These are phyloP conservation scores for Candida xyloterini DNA, from an alignment of 805 yeast species.

Conservation along the genomic window DNA sequence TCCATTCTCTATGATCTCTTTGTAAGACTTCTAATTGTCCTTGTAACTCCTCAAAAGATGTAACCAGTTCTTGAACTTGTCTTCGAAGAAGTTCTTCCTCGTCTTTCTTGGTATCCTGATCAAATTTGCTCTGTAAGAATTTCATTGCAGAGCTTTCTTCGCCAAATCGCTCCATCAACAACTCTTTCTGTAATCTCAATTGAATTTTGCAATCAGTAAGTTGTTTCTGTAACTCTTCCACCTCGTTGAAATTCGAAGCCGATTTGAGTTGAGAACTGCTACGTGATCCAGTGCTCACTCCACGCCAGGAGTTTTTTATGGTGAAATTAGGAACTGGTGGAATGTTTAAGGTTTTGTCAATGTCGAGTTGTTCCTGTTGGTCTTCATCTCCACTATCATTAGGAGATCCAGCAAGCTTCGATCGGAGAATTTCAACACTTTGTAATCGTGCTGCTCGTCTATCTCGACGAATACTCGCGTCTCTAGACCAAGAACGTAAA, in stretches of 20 bases:
- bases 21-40: constrained; percentile 17
- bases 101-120: background rate
- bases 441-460: constrained; percentile 18
- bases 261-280: constrained; percentile 7
- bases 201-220: constrained; percentile 35
- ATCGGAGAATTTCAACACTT: constrained; percentile 14
- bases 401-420: constrained; percentile 22
- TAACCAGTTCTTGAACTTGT: constrained; percentile 21
- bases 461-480: constrained; percentile 18
- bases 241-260: constrained; percentile 18
- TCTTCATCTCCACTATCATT: constrained; percentile 12
- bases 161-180: constrained; percentile 25
- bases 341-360: constrained; percentile 18
- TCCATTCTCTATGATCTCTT: constrained; percentile 17
- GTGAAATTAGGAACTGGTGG: constrained; percentile 18
- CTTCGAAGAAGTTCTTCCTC: constrained; percentile 10
- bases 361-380: constrained; percentile 15
- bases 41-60: constrained; percentile 18
- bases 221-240: constrained; percentile 29
- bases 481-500: constrained; percentile 10
- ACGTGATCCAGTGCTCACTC: constrained; percentile 1
- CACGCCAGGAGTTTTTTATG: constrained; percentile 13
- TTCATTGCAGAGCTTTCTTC: constrained; percentile 18
- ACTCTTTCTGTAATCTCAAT: constrained; percentile 30
- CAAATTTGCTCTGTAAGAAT: constrained; percentile 15